Percentiles rank a stretch among this genome's conserved stretches.
These are phyloP conservation scores for Ophiostoma australiae DNA, from an alignment of 2,329 filamentous ascomycete genomes.

Conservation along the genomic window DNA sequence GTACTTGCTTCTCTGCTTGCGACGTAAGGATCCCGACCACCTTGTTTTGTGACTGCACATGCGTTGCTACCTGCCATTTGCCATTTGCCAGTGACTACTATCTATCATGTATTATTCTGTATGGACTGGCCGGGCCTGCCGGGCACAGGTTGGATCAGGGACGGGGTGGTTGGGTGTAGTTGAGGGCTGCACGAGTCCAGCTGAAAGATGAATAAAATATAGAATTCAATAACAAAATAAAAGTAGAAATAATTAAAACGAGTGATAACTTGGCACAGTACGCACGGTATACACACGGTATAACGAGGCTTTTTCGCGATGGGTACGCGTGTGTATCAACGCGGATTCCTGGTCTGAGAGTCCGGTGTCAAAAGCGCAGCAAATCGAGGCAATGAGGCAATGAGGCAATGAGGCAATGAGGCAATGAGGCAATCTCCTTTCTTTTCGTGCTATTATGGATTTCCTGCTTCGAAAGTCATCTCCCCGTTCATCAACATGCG, in stretches of 20 bases:
- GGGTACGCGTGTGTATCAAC: neutral
- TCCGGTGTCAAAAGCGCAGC: neutral
- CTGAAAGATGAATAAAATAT: constrained; percentile 17
- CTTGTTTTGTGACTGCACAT: constrained; percentile 20
- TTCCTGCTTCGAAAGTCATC: neutral
- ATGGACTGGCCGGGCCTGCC: neutral
- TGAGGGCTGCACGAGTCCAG: constrained; percentile 22
- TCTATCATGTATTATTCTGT: too few relatives aligned
- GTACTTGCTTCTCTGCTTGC: constrained; percentile 1
- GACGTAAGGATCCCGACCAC: constrained; percentile 15
- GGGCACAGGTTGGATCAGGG: neutral
- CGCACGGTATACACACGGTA: neutral
- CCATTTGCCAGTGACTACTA: neutral
- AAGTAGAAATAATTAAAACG: neutral
- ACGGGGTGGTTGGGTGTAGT: neutral
- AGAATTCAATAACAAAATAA: neutral
- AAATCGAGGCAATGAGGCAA: neutral
- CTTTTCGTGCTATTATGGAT: neutral
- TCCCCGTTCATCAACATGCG: neutral
- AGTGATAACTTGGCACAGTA: neutral
- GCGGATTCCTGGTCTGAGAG: neutral
- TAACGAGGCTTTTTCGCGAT: neutral
- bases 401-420: too few relatives aligned
- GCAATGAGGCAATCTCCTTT: neutral
- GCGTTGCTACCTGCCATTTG: constrained; percentile 11